Evolutionary conservation across 2,329 filamentous ascomycete species (phyloP).

Genomic region (Hawksworthiomyces lignivorus): DNA sequence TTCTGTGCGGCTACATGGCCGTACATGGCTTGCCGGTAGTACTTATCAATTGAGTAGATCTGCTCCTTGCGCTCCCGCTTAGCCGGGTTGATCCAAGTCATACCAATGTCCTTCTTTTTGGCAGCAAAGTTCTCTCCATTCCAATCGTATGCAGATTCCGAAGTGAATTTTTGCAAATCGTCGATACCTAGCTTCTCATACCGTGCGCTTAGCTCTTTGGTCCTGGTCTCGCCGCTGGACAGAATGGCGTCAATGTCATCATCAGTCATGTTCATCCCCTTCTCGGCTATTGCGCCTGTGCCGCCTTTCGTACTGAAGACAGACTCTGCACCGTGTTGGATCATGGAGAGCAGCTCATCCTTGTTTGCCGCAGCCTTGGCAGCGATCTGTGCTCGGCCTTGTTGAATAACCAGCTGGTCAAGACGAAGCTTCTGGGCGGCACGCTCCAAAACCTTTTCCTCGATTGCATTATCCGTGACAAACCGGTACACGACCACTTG

Average conservation of each 20-base stretch:
- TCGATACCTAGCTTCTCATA: constrained; percentile 97
- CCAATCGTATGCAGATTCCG: constrained; percentile 97
- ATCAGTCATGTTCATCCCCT: constrained; percentile 61
- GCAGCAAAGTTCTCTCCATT: constrained; percentile 94
- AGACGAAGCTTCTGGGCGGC: constrained; percentile 94
- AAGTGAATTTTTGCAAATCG: constrained; percentile 94
- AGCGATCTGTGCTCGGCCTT: constrained; percentile 85
- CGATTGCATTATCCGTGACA: constrained; percentile 95
- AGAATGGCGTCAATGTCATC: constrained; percentile 89
- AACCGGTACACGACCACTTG: constrained; percentile 96
- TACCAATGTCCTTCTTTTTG: constrained; percentile 77
- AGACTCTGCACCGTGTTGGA: constrained; percentile 94
- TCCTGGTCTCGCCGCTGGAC: constrained; percentile 77
- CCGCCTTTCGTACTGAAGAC: constrained; percentile 73
- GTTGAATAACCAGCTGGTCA: constrained; percentile 95
- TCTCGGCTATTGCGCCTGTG: constrained; percentile 51
- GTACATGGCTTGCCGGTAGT: constrained; percentile 86
- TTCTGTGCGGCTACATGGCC: constrained; percentile 65
- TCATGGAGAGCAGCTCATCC: constrained; percentile 94
- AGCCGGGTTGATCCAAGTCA: constrained; percentile 95
- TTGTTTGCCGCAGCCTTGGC: constrained; percentile 90
- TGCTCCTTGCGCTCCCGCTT: constrained; percentile 98
- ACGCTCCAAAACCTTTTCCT: constrained; percentile 95
- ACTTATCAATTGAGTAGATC: constrained; percentile 97
- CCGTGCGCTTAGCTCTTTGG: constrained; percentile 81